A percentile compares a stretch with the other conserved stretches of the same genome.
These are phyloP conservation scores for Aspergillus novoparasiticus DNA, from an alignment of 2,329 filamentous ascomycete genomes.

Conservation along the genomic window DNA sequence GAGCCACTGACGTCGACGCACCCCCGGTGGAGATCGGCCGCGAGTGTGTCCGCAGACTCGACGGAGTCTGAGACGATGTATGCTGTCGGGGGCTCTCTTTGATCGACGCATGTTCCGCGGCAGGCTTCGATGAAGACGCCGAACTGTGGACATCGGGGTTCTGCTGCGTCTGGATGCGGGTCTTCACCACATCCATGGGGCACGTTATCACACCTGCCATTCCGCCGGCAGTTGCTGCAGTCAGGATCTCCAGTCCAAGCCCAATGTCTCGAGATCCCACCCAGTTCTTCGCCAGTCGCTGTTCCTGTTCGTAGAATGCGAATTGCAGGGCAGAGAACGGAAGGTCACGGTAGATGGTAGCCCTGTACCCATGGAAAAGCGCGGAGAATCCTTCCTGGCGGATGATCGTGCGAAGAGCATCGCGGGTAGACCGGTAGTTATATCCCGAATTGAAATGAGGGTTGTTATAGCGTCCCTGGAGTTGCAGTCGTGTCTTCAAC, in stretches of 20 bases:
- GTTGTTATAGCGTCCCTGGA: conserved; percentile 95
- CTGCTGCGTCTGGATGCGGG: conserved; percentile 90
- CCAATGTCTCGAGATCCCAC: conserved; percentile 83
- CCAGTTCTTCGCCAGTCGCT: conserved; percentile 76
- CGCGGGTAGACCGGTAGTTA: conserved; percentile 84
- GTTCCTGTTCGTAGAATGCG: conserved; percentile 96
- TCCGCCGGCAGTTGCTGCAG: conserved; percentile 85
- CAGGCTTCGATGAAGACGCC: conserved; percentile 32
- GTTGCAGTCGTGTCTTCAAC: conserved; percentile 91
- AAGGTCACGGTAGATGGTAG: conserved; percentile 89
- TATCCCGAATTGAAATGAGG: conserved; percentile 92
- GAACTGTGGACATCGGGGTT: conserved; percentile 50
- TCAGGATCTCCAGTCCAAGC: conserved; percentile 79
- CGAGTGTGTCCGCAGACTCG: conserved; percentile 54
- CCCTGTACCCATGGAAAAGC: conserved; percentile 95
- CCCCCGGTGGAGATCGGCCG: conserved; percentile 87
- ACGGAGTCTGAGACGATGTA: conserved; percentile 26
- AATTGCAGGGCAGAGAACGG: conserved; percentile 97
- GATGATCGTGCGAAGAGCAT: conserved; percentile 84
- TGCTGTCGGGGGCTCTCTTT: conserved; percentile 35
- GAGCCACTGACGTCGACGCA: conserved; percentile 78
- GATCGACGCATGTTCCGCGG: conserved; percentile 25
- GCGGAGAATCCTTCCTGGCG: conserved; percentile 79
- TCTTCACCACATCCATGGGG: conserved; percentile 96
- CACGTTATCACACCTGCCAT: conserved; percentile 94